Base-by-base conservation (phyloP, 352 stramenopile species). In the Globisporangium radiosum region DNA sequence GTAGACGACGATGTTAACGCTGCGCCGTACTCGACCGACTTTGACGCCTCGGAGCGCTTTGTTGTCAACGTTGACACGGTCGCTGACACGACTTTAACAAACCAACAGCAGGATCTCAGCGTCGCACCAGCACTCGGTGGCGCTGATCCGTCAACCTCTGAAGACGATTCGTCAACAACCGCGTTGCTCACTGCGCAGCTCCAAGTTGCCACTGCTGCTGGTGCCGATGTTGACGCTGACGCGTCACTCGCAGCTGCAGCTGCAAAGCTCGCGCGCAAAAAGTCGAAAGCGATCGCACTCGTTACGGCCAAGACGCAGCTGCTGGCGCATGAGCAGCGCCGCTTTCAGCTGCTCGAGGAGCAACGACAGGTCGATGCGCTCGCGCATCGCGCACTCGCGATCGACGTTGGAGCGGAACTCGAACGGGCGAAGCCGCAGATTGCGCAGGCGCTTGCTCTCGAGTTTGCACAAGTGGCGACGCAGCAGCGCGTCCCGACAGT, bases 101-200 rank as follows among this genome's bases (percentile, higher is more conserved):
- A 33, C 25, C 25, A 33, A 3, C 25, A 33, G 25, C 25, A 33
- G 25, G 25, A 3, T 33, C 25, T 33, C 25, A 33, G 25, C 25
- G 25, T 33, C 25, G 25, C 25, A 3, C 25, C 25, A 33, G 25
- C 25, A 33, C 25, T 33, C 25, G 25, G 25, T 33, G 25, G 25
- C 25, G 25, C 25, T 33, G 25, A 33, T 33, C 25, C 25, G 14
- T 85, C 71, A 15, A 52, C 40, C 19, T 84, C 68, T 10, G 25
- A 33, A 33, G 70, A 84, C 19, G 76, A 84, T 42, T 86, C 76
- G 10, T 82, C 76, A 5, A 81, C 65, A 9, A 87, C 74, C 14
- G 79, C 72, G 39, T 52, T 83, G 47, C 59, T 87, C n/a, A 43
- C 77, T 8, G 62, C 60, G 2, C 25, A 33, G 25, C 25, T 33